Base-by-base conservation (phyloP, 768 basidiomycete species). In the Chlorophyllum brunneum region DNA sequence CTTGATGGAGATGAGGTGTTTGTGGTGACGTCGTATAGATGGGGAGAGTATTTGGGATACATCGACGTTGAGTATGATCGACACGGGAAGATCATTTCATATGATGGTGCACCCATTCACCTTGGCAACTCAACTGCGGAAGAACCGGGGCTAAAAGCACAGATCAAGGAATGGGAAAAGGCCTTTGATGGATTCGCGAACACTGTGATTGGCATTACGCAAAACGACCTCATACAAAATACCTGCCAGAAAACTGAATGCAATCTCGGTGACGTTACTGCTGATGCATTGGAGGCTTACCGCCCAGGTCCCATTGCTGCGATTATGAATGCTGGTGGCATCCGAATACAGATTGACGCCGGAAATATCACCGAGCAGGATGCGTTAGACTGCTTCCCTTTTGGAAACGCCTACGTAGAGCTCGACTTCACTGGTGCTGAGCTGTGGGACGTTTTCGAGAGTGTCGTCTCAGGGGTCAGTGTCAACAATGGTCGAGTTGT, bases 1-100 rank as follows among this genome's bases (percentile, higher is more conserved):
- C 59, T 67, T 16, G 68, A 72, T 42, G 72, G 74, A 7, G 74
- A 78, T 16, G 74, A 75, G 39, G 74, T 78, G 15, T 73, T 71
- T 54, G 67, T 78, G n/a, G 71, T 77, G 47, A 75, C 74, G 0
- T 66, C 73, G 10, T 76, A 67, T 55, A 67, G 72, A 42, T 78
- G 75, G 72, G 75, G 73, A 34, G 72, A 77, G 54, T 73, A 74
- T 56, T 63, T 78, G 31, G 75, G 76, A 9, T 63, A 69, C 42
- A 74, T 77, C 54, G 69, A 75, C 54, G 63, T 76, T 55, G 67
- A 69, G 36, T 78, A 67, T 56, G 73, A 74, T 51, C 29, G 30
- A 5, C 42, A 49, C 1, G 75, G 75, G n/a, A 69, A 66, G 45
- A 65, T 77, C 51, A 65, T 70, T 38, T 60, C 65, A 8, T 73